Evolutionary conservation across 73 alveolate genomes (phyloP), one percentile per base, ranked within the genome.

Genomic region (Uronychia binucleata): DNA sequence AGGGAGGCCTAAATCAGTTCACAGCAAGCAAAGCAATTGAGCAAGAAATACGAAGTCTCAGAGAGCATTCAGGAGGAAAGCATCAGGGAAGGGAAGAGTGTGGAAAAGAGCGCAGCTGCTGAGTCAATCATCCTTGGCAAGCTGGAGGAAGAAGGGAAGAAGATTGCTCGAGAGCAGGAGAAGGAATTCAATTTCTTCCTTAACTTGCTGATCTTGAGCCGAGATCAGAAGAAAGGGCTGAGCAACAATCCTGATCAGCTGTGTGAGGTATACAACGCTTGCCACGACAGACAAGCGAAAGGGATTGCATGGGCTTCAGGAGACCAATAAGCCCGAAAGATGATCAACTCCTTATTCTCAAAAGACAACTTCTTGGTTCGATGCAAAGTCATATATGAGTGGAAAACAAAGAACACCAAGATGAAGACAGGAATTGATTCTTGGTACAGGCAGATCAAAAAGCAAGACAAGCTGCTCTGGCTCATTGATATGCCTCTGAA

Each of bases 231-330:
- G 29, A 26, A 74, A 26, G 87, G 78, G 29, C 31, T 85, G 28
- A 79, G 93, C 1, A 90, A 90, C 75, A 91, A 90, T 58, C 87
- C 93, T 1, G 77, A 60, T 0, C 26, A 46, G 59, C 81, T 90
- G 11, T 82, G 30, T 31, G 59, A 57, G 28, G 58, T 46, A 19
- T 90, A 77, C 74, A 80, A 58, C 25, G 35, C 59, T 1, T 1
- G 57, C 27, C 76, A 11, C 0, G 81, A 87, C 28, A 79, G 80
- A 59, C 58, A 58, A 26, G 30, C 74, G 35, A 19, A 29, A 0
- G 85, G 86, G 46, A 46, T 87, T 29, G 28, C 28, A 0, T 60
- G 59, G 74, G 57, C 0, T 28, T 74, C 59, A 13, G 77, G 83
- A 46, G 95, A 79, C 26, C 1, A 1, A 58, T 75, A 59, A 1